These are phyloP conservation scores for Dactylellina cionopaga DNA, from an alignment of 2,329 filamentous ascomycete species.

Conservation along the genomic window DNA sequence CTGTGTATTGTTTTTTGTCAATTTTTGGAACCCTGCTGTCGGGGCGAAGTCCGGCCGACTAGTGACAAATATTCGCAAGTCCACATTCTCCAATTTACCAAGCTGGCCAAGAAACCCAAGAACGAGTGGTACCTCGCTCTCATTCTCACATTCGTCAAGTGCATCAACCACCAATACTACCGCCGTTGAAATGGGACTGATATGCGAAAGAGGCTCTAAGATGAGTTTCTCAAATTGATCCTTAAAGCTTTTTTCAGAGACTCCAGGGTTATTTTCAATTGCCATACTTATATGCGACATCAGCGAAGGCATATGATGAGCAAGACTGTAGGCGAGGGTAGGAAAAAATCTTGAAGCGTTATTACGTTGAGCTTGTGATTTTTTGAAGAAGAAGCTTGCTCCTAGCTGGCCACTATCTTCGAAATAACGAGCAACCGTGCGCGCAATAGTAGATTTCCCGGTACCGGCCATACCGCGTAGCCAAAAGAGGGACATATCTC, in stretches of 20 bases:
- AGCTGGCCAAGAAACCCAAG: conserved; percentile 17
- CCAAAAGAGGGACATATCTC: conserved; percentile 57
- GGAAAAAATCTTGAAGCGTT: conserved; percentile 60
- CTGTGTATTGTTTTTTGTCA: conserved; percentile 1
- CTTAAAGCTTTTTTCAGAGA: conserved; percentile 1
- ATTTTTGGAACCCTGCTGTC: neutral
- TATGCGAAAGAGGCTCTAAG: conserved; percentile 2
- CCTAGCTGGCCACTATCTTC: conserved; percentile 55
- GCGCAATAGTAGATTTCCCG: conserved; percentile 60
- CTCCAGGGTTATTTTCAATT: conserved; percentile 58
- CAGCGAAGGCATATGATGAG: conserved; percentile 57
- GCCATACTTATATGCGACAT: conserved; percentile 56
- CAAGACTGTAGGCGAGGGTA: conserved; percentile 61
- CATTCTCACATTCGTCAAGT: conserved; percentile 28
- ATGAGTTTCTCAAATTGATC: conserved; percentile 28
- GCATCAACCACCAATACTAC: conserved; percentile 26
- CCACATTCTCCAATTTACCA: conserved; percentile 6
- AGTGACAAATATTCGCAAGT: conserved; percentile 16
- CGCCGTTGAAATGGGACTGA: neutral
- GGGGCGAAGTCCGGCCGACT: conserved; percentile 11
- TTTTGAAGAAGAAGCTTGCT: too few species aligned
- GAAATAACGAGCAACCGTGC: conserved; percentile 58
- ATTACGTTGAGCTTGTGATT: conserved; percentile 58
- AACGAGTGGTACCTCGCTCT: conserved; percentile 8
- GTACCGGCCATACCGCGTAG: too few species aligned